Evolutionary conservation across 208 protist genomes (phyloP).

Genomic region (Lotmaria passim): DNA sequence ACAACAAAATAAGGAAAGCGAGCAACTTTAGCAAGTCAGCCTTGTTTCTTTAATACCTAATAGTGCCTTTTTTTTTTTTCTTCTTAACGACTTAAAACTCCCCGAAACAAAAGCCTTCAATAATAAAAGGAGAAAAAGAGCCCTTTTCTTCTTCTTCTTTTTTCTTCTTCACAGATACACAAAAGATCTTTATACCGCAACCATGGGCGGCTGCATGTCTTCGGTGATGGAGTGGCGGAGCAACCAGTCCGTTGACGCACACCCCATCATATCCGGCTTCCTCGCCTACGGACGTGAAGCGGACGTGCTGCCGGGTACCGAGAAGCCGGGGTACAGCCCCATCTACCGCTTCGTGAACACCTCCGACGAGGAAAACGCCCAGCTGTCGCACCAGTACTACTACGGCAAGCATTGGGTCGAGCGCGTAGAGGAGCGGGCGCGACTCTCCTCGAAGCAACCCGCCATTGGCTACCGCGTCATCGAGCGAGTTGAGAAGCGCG

Average conservation of each 20-base stretch:
- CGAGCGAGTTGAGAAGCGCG: slow-evolving; percentile 42
- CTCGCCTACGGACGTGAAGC: slow-evolving; percentile 45
- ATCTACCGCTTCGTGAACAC: slow-evolving; percentile 75
- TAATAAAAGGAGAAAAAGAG: no score
- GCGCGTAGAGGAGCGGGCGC: slow-evolving; percentile 35
- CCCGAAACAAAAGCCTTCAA: no score
- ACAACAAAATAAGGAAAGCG: no score
- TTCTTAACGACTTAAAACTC: no score
- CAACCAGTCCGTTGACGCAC: slow-evolving; percentile 30
- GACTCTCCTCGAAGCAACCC: slow-evolving; percentile 40
- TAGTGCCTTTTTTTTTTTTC: no score
- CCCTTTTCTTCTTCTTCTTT: slow-evolving; percentile 18
- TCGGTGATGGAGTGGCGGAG: slow-evolving; percentile 49
- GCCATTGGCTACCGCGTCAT: slow-evolving; percentile 72
- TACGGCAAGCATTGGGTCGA: slow-evolving; percentile 39
- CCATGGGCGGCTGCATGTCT: slow-evolving; percentile 59
- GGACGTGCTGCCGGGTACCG: slow-evolving; percentile 44
- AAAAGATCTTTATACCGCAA: no score
- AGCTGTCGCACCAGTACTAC: slow-evolving; percentile 46
- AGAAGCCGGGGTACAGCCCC: slow-evolving; percentile 39
- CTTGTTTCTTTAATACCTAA: no score
- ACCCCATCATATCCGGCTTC: slow-evolving; percentile 46
- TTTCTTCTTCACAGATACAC: no score
- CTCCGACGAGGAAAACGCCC: slow-evolving; percentile 46
- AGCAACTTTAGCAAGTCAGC: no score